These are phyloP conservation scores for Auriculariales sp. DNA, from an alignment of 768 basidiomycete species.

Conservation along the genomic window DNA sequence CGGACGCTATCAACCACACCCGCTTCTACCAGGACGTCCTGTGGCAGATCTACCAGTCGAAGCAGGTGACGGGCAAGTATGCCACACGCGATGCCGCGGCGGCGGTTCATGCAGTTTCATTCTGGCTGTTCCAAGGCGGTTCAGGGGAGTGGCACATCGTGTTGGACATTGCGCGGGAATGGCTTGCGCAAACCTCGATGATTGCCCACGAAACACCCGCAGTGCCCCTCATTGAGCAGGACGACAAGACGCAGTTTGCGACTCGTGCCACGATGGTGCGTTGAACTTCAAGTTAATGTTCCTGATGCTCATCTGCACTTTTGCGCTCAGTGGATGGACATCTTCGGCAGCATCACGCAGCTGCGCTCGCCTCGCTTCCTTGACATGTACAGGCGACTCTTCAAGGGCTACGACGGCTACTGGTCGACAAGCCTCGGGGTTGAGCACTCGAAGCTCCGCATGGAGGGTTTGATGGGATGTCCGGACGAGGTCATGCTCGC, in stretches of 20 bases:
- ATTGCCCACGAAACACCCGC: constrained; percentile 50
- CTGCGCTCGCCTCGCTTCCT: constrained; percentile 51
- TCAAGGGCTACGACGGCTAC: constrained; percentile 35
- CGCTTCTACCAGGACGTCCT: constrained; percentile 59
- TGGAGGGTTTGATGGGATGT: constrained; percentile 62
- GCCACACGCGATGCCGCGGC: constrained; percentile 62
- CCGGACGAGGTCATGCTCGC: constrained; percentile 66
- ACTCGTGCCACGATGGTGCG: constrained; percentile 64
- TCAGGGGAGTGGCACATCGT: constrained; percentile 54
- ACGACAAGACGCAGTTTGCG: constrained; percentile 36
- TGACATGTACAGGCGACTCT: constrained; percentile 48
- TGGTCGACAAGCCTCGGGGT: constrained; percentile 21
- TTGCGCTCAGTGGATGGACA: constrained; percentile 52
- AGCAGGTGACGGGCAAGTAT: constrained; percentile 37
- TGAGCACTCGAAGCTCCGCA: constrained; percentile 29
- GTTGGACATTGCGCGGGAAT: constrained; percentile 59
- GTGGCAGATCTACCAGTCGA: constrained; percentile 41
- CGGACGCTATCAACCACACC: constrained; percentile 42
- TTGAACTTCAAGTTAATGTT: constrained; percentile 7
- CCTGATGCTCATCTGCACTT: background rate
- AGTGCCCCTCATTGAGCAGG: constrained; percentile 40
- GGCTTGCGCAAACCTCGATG: constrained; percentile 56
- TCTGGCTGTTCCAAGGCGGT: constrained; percentile 57
- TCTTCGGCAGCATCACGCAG: constrained; percentile 51
- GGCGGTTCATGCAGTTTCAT: constrained; percentile 62